Evolutionary conservation across 306 rosid genomes (phyloP).

Genomic region (Cyclanthera cordifolia): DNA sequence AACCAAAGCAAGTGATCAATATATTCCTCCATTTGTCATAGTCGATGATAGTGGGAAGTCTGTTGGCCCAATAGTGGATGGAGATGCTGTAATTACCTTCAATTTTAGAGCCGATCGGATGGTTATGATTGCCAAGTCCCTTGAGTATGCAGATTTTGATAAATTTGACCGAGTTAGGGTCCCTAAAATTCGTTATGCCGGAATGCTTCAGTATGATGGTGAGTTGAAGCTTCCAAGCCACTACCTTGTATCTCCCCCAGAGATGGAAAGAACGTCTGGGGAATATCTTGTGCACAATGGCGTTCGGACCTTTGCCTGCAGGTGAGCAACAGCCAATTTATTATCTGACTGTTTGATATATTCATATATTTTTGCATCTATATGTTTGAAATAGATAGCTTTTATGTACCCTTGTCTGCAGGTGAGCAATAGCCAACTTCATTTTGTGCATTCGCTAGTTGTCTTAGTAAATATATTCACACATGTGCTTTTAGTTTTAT

Average conservation of each 20-base stretch:
- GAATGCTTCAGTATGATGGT: conserved; percentile 97
- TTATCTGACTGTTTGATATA: background rate
- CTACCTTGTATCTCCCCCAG: conserved; percentile 94
- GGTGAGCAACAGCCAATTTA: conserved; percentile 29
- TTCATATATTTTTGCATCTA: background rate
- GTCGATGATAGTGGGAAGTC: conserved; percentile 73
- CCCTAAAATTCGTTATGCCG: conserved; percentile 89
- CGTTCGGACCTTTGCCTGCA: conserved; percentile 90
- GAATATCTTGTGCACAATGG: conserved; percentile 86
- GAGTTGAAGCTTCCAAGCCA: conserved; percentile 84
- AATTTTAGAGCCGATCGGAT: conserved; percentile 96
- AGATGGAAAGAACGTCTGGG: conserved; percentile 94
- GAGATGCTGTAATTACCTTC: conserved; percentile 93
- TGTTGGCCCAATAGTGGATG: conserved; percentile 91
- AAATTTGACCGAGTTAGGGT: conserved; percentile 76
- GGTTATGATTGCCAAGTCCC: conserved; percentile 91
- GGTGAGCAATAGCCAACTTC: background rate
- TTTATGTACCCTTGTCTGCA: too few relatives aligned
- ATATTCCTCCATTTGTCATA: conserved; percentile 85
- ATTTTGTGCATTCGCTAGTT: background rate
- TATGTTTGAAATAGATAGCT: background rate
- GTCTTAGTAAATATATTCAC: background rate
- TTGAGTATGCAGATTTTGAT: conserved; percentile 79
- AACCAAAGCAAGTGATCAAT: conserved; percentile 71
- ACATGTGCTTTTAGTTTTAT: background rate